phyloP scores from a whole-genome alignment of 2,329 filamentous ascomycete species.

The Fusarium robinianum region DNA sequence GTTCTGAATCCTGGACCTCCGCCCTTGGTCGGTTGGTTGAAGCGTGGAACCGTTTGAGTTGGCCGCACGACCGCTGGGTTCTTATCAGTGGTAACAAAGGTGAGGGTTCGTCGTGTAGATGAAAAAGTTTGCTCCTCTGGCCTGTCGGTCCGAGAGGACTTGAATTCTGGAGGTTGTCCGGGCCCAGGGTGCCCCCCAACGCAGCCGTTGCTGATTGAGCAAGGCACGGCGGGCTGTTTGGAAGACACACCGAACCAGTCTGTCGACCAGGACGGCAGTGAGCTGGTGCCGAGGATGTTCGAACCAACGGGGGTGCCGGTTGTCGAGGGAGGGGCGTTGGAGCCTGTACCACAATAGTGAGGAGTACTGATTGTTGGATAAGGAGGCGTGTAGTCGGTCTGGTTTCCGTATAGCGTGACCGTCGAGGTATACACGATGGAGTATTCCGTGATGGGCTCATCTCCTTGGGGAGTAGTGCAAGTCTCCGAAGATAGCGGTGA shows the following conservation, averaged over 20 bases:
- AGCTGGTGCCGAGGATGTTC: background rate
- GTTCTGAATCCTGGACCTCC: conserved; percentile 8
- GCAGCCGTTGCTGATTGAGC: conserved; percentile 11
- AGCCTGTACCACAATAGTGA: conserved; percentile 42
- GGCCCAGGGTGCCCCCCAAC: conserved; percentile 1
- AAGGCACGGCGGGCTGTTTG: conserved; percentile 17
- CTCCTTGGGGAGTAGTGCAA: conserved; percentile 41
- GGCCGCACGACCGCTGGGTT: conserved; percentile 56
- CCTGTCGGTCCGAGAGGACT: background rate
- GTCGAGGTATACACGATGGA: conserved; percentile 55
- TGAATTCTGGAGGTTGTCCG: conserved; percentile 10
- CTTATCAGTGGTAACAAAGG: conserved; percentile 58
- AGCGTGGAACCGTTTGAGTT: conserved; percentile 45
- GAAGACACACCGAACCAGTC: conserved; percentile 10
- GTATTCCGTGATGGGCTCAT: conserved; percentile 45
- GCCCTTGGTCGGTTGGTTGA: conserved; percentile 36
- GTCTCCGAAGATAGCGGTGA: conserved; percentile 27
- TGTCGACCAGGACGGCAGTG: background rate
- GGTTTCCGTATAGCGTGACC: conserved; percentile 53
- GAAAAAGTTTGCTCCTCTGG: conserved; percentile 15
- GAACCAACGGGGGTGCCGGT: background rate
- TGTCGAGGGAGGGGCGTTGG: background rate
- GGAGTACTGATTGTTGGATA: conserved; percentile 49
- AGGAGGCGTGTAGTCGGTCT: conserved; percentile 52
- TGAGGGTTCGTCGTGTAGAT: conserved; percentile 41